Evolutionary conservation across 2,329 filamentous ascomycete genomes (phyloP), one percentile per base, ranked within the genome.

Genomic region (Cladosporium sp.): DNA sequence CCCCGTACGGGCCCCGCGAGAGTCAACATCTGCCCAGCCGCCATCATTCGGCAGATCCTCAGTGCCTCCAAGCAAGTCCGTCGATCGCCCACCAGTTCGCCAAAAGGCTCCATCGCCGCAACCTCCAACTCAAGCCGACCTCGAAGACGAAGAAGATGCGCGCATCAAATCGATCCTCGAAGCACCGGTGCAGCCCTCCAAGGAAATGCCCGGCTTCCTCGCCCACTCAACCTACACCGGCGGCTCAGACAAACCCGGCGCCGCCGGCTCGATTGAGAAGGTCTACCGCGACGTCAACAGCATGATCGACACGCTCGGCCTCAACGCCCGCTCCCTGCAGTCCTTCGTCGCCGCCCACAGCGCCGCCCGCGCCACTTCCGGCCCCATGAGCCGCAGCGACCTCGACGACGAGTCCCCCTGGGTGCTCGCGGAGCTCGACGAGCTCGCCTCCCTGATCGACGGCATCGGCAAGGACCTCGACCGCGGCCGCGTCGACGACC

Each of bases 241-340:
- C 34, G 64, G 64, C 3, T 60, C 65, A 6, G 67, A 61, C 19
- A 76, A 72, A 55, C 62, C 66, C 32, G 76, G 74, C 53, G 56
- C 73, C 52, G 67, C 72, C 28, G 74, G 71, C 22, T 70, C 77
- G 59, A 75, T 79, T 52, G 74, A 79, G 61, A 70, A 70, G 48
- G 64, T 78, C 48, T 93, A 88, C 67, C 80, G 86, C 42, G 88
- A 92, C 62, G 87, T 92, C 66, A 92, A 93, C 68, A 87, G 87
- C 10, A 98, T 97, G 93, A 84, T 98, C 41, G 89, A 96, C 62
- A 92, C 88, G 0, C 74, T 97, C 38, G 92, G 92, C 9, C 79
- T 96, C 46, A 97, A 97, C 66, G 83, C 87, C 5, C 80, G 92
- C 13, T 83, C 78, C 7, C 62, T 85, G 40, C 70, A 75, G 16